Conservation (phyloP, 768 basidiomycete genomes). For the Mrakia blollopis region DNA sequence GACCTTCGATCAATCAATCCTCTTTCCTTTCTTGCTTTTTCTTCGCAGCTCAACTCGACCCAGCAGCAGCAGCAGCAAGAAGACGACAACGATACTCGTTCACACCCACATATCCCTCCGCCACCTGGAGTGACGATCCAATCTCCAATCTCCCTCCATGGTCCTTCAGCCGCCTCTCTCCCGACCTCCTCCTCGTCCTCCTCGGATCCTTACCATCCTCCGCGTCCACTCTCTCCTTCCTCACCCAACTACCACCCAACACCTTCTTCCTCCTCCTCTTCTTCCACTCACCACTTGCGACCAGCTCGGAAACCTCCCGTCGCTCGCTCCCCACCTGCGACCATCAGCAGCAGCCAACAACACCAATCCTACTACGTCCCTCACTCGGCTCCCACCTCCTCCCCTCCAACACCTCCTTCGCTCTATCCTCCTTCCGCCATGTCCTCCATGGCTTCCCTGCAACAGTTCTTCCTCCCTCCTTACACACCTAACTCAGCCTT, state of each 20-base stretch:
- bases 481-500: conserved; percentile 3
- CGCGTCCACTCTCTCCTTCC: neutral
- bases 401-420: conserved; percentile 1
- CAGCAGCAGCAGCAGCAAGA: conserved; percentile 9
- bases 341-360: too few species aligned
- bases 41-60: conserved; percentile 1
- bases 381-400: conserved; percentile 4
- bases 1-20: neutral
- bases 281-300: neutral
- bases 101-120: neutral
- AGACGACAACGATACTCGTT: neutral
- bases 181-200: neutral
- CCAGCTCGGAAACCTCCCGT: conserved; percentile 5
- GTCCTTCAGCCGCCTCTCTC: neutral
- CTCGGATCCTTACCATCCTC: neutral
- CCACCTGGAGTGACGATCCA: neutral
- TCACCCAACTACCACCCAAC: neutral
- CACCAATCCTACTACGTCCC: conserved; percentile 9
- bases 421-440: conserved; percentile 8
- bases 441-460: neutral
- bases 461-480: conserved; percentile 13
- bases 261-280: neutral
- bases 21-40: neutral
- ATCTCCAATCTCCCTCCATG: neutral
- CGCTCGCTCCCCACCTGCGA: neutral